Base-by-base conservation (phyloP, 116 monocot genomes). In the Iris pallida region DNA sequence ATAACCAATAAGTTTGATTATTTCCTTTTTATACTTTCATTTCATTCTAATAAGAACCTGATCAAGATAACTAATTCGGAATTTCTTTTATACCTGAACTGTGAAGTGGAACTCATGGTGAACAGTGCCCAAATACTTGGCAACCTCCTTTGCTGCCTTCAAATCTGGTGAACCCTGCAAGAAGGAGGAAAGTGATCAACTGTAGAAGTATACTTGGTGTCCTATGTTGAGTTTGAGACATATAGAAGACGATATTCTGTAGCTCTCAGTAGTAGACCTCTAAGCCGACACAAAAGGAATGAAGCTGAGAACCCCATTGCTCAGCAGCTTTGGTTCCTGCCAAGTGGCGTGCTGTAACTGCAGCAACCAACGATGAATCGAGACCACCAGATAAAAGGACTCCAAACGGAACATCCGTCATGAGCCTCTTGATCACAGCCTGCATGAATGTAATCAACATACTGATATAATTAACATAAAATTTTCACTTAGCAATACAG, bases 41-140 rank as follows among this genome's bases (percentile, higher is more conserved):
- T 30, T 30, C 30, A 30, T 30, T 30, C 30, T 30, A 30, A 30
- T 30, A 30, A 30, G 30, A 30, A 30, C 30, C 3, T 30, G 30
- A 30, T 30, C 30, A 30, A 30, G 30, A 30, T 30, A 30, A 30
- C 30, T 30, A 30, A 30, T 30, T 30, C 1, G 49, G 49, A 7
- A 43, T 16, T 41, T 55, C 6, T 5, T 12, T 16, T 76, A n/a
- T n/a, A 93, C 93, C 82, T 91, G 91, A 64, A 96, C 95, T 20
- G 91, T 81, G 89, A 96, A 91, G 68, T 80, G 61, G 65, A 95
- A 91, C 75, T 91, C 95, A 74, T 89, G 91, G 57, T 95, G 91
- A 30, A 91, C 78, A 48, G 95, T 95, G 15, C 95, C 91, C 16
- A 95, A 52, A 66, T 91, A 86, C 19, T 77, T 66, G 4, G 95